Evolutionary conservation across 2,329 filamentous ascomycete genomes (phyloP), one percentile per base, ranked within the genome.

Genomic region (Botrytis porri): DNA sequence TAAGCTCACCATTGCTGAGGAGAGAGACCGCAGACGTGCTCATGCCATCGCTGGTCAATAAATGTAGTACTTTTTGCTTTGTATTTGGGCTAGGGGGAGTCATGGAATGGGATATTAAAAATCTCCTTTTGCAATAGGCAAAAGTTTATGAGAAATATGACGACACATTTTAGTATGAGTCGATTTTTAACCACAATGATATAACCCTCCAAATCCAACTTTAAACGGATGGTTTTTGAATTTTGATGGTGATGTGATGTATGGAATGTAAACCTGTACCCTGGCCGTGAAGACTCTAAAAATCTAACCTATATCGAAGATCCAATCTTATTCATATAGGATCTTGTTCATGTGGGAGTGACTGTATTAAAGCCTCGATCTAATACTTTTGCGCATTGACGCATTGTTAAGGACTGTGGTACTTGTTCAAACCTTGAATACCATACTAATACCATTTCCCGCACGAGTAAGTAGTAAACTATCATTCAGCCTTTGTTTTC

Each of bases 1-100:
- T 89, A 97, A 98, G 94, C 94, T 98, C 85, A 91, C 92, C 84
- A 98, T 99, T 83, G 94, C 95, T 81, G 95, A 99, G 89, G 95
- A 99, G 93, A 91, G 95, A 89, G 95, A 99, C 87, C 95, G 95
- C 86, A 94, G 95, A 84, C 93, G 96, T 83, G 94, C 95, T 79
- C 77, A 81, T 60, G 78, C 80, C 73, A 81, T 82, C 76, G 80
- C 80, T 69, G 76, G 76, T 71, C 71, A 78, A 66, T 80, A 80
- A 79, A 76, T 77, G 77, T 79, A 74, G 77, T 79, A 73, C 73
- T 73, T 69, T 77, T 77, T 76, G 72, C 69, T 77, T 73, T 78
- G 76, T 75, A 75, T 73, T 77, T 73, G 72, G 66, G 71, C 73
- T 67, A 73, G 74, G 75, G 69, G 70, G 75, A 71, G 75, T 75